Evolutionary conservation across 305 asterid species (phyloP), one percentile per base, ranked within the genome.

Genomic region (Plantago coronopus): DNA sequence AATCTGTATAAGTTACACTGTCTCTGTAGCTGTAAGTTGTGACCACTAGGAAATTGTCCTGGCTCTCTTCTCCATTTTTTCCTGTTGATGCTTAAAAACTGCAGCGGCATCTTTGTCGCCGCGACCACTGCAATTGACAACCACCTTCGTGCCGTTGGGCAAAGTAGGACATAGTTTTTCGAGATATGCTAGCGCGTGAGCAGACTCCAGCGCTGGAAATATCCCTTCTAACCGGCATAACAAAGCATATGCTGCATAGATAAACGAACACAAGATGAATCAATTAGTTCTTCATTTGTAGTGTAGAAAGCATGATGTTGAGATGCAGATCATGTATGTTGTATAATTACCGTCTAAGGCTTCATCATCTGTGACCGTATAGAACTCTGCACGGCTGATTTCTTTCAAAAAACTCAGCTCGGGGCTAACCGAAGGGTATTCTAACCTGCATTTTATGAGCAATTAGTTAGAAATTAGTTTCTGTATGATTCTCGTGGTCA

Each of bases 391-490:
- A 7, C 89, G 90, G 0, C 82, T 85, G 0, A 67, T 81, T 20
- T 87, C 96, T 69, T 83, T 87, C 3, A 90, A 84, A 70, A 80
- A 90, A 63, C 95, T 85, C 61, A 85, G 71, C 73, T 87, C 91
- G 0, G 96, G 95, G 54, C 97, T 82, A 29, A 90, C 91, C 6
- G 78, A 90, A 2, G 95, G 96, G 27, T 85, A 90, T 58, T 90
- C 96, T 48, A 90, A 63, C 51, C 97, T 89, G 71, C 60, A 68
- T 42, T 21, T 6, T 54, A 3, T 2, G 13, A 15, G 25, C 57
- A 47, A 43, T 17, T n/a, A 34, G 27, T 17, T 31, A 50, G n/a
- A 40, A n/a, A 3, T 29, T 3, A 59, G 27, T 34, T 23, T n/a
- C n/a, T n/a, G n/a, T n/a, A n/a, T n/a, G n/a, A n/a, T n/a, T n/a